Evolutionary conservation across 305 asterid species (phyloP), one percentile per base, ranked within the genome.

Genomic region (Fraxinus dipetala): DNA sequence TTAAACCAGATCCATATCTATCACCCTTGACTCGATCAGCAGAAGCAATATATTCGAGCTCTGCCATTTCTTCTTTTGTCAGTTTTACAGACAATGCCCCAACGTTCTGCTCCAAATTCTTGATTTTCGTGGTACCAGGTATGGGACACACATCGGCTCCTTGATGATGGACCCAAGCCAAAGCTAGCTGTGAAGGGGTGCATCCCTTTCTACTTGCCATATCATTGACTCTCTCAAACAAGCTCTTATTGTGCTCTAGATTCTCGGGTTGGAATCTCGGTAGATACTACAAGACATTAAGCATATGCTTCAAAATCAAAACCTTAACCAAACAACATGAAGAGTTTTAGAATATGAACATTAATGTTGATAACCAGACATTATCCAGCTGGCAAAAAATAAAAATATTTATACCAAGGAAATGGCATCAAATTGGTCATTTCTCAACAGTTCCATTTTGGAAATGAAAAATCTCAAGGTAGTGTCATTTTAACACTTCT

Each of bases 91-190:
- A 85, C 26, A 92, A 79, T 13, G 97, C 94, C 38, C 84, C 93
- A 1, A 90, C 70, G 70, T 92, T 92, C 77, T 89, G 87, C 81
- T 88, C 89, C 0, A 92, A 83, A 87, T 92, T 92, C 24, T 82
- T 90, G 0, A 84, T 77, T 83, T 86, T 90, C 48, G 93, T 90
- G 75, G 93, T 90, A 45, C 94, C 93, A 89, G 94, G 28, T 69
- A 90, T 90, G 22, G 94, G 92, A 36, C 81, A 63, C 77, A 90
- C 91, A n/a, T 88, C 89, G 16, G 85, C 84, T 45, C 94, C 94
- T 75, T 79, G 92, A 79, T 83, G 93, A 83, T 87, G 91, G 40
- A 91, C 88, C 92, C 92, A 91, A 0, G 94, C 92, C 89, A 91
- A 78, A 0, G 92, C 94, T 0, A 90, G 88, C 79, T 89, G 92